Conservation (phyloP, 768 basidiomycete genomes). For the Suillus placidus region DNA sequence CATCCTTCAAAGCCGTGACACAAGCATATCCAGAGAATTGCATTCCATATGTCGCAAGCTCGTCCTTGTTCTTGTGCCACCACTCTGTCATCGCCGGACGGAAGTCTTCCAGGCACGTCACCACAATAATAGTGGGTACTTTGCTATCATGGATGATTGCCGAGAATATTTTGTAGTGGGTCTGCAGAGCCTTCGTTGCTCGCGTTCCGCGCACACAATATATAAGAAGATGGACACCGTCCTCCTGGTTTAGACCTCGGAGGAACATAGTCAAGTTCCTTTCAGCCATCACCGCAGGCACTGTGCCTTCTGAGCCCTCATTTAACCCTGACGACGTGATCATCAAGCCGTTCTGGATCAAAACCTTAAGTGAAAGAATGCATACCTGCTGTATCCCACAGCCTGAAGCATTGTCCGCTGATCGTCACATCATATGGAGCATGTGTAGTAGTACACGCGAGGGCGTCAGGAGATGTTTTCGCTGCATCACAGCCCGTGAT, state of each 20-base stretch:
- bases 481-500: conserved; percentile 31
- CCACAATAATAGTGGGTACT: conserved; percentile 22
- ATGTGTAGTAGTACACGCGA: conserved; percentile 37
- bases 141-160: conserved; percentile 28
- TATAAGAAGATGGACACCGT: conserved; percentile 32
- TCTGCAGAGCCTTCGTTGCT: conserved; percentile 28
- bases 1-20: conserved; percentile 26
- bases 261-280: conserved; percentile 19
- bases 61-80: conserved; percentile 33
- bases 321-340: conserved; percentile 28
- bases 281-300: conserved; percentile 12
- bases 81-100: conserved; percentile 29
- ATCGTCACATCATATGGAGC: conserved; percentile 28
- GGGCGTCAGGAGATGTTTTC: conserved; percentile 31
- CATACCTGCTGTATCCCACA: conserved; percentile 39
- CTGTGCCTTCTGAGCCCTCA: conserved; percentile 2
- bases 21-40: conserved; percentile 36
- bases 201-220: conserved; percentile 33
- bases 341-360: conserved; percentile 26
- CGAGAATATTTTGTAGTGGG: conserved; percentile 32
- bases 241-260: conserved; percentile 28
- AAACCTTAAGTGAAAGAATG: conserved; percentile 26
- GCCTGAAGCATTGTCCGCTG: conserved; percentile 22
- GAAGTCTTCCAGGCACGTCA: conserved; percentile 21
- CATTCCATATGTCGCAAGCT: conserved; percentile 30